Evolutionary conservation across 352 stramenopile species (phyloP).

Genomic region (Phytophthora melonis): DNA sequence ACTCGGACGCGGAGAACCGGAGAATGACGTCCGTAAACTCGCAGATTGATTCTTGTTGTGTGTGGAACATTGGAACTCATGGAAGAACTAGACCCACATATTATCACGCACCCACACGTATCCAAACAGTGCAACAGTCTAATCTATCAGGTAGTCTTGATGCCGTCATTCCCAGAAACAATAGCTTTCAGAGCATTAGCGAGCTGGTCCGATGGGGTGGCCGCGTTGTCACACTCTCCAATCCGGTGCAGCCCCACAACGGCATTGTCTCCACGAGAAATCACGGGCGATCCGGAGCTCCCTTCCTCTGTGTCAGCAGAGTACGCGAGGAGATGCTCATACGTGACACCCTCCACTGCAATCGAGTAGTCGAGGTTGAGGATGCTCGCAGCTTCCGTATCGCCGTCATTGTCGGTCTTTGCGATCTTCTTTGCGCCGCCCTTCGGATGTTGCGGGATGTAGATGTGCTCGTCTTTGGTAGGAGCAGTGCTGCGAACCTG

Average conservation of each 20-base stretch:
- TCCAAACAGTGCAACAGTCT: slow-evolving; percentile 8
- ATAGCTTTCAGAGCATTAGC: slow-evolving; percentile 29
- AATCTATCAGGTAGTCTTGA: slow-evolving; percentile 31
- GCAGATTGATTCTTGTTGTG: background rate
- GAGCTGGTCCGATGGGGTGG: slow-evolving; percentile 36
- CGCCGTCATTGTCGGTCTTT: slow-evolving; percentile 48
- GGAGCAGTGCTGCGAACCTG: slow-evolving; percentile 59
- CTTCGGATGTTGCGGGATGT: slow-evolving; percentile 72
- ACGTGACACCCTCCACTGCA: slow-evolving; percentile 42
- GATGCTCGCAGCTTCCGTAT: slow-evolving; percentile 31
- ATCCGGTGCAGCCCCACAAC: slow-evolving; percentile 82
- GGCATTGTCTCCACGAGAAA: slow-evolving; percentile 57
- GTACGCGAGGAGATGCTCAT: slow-evolving; percentile 62
- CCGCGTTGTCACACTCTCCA: slow-evolving; percentile 75
- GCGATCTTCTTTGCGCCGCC: slow-evolving; percentile 69
- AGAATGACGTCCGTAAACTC: background rate
- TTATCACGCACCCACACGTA: background rate
- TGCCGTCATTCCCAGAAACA: slow-evolving; percentile 45
- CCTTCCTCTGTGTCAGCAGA: slow-evolving; percentile 73
- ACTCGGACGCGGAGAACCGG: background rate
- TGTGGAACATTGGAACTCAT: background rate
- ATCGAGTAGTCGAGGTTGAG: slow-evolving; percentile 46
- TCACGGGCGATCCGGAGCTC: slow-evolving; percentile 70
- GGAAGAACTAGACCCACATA: slow-evolving; percentile 13
- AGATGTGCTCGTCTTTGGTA: slow-evolving; percentile 58